Conservation (phyloP, 2,329 filamentous ascomycete genomes). For the Ceratocystis papillata region DNA sequence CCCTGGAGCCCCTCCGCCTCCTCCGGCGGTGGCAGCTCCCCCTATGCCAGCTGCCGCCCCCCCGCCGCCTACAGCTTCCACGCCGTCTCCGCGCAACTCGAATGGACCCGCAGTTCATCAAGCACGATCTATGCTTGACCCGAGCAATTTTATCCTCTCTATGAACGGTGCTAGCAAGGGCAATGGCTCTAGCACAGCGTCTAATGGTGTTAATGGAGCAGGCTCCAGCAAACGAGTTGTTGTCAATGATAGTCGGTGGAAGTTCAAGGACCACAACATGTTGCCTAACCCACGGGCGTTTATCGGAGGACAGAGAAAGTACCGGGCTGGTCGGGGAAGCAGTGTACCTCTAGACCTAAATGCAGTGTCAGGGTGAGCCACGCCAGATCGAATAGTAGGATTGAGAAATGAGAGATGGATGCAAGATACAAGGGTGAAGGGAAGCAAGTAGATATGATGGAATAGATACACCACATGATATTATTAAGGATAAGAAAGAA, state of each 20-base stretch:
- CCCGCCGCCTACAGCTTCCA: slow-evolving; percentile 30
- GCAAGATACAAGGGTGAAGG: background rate
- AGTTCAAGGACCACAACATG: slow-evolving; percentile 70
- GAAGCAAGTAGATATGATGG: background rate
- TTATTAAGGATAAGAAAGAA: slow-evolving; percentile 1
- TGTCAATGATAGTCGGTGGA: slow-evolving; percentile 72
- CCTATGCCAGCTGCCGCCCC: slow-evolving; percentile 35
- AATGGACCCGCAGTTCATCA: background rate
- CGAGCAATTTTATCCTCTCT: slow-evolving; percentile 63
- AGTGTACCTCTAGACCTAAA: slow-evolving; percentile 83
- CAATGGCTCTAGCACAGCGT: slow-evolving; percentile 33
- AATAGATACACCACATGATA: slow-evolving; percentile 3
- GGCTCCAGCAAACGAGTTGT: slow-evolving; percentile 36
- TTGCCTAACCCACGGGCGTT: slow-evolving; percentile 81
- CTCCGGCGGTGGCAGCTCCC: slow-evolving; percentile 34
- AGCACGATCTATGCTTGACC: slow-evolving; percentile 57
- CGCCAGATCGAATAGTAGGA: background rate
- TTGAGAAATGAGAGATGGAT: background rate
- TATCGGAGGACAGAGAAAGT: slow-evolving; percentile 60
- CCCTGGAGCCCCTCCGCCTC: slow-evolving; percentile 33
- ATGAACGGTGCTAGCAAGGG: slow-evolving; percentile 47
- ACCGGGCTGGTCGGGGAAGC: slow-evolving; percentile 82
- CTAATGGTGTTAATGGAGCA: slow-evolving; percentile 28
- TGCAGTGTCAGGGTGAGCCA: slow-evolving; percentile 34
- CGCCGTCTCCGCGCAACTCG: slow-evolving; percentile 27